phyloP scores from a whole-genome alignment of 139 green algal species.

The Ulvella scutata region DNA sequence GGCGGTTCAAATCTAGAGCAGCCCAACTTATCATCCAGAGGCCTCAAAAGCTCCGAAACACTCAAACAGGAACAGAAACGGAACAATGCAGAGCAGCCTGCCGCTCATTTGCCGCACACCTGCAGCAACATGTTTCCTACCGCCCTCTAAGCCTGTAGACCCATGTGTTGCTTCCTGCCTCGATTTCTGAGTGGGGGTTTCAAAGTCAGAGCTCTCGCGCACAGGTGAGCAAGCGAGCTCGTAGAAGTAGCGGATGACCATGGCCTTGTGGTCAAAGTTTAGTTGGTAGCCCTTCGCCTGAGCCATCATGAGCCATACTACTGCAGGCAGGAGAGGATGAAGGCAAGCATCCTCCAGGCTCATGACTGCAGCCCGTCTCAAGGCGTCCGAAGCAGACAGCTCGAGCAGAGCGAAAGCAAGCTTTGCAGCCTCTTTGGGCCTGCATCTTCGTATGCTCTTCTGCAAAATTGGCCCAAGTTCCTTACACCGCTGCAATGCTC shows the following conservation, averaged over 20 bases:
- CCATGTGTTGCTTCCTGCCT: not conserved
- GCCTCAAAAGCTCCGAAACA: not conserved
- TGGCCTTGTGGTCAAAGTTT: not conserved
- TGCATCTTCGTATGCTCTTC: not conserved
- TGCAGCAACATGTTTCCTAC: no score
- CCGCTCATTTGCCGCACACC: no score
- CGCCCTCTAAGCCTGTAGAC: not conserved
- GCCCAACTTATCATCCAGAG: not conserved
- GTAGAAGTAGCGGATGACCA: not conserved
- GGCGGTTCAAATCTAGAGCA: not conserved
- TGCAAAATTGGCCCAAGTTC: no score
- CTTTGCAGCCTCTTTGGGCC: not conserved
- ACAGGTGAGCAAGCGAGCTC: not conserved
- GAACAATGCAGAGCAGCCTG: no score
- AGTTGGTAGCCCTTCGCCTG: conserved; percentile 13
- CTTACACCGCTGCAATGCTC: no score
- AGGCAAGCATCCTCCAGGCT: conserved; percentile 40
- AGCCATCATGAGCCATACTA: conserved; percentile 39
- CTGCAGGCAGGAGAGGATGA: conserved; percentile 30
- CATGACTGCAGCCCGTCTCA: conserved; percentile 30
- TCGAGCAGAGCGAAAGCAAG: conserved; percentile 12
- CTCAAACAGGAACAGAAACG: not conserved
- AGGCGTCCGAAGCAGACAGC: conserved; percentile 12
- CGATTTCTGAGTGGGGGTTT: not conserved
- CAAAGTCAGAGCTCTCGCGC: not conserved